Percentiles rank a stretch among this genome's conserved stretches.
phyloP scores from a whole-genome alignment of 2,329 filamentous ascomycete species.

The Gnomoniopsis smithogilvyi region DNA sequence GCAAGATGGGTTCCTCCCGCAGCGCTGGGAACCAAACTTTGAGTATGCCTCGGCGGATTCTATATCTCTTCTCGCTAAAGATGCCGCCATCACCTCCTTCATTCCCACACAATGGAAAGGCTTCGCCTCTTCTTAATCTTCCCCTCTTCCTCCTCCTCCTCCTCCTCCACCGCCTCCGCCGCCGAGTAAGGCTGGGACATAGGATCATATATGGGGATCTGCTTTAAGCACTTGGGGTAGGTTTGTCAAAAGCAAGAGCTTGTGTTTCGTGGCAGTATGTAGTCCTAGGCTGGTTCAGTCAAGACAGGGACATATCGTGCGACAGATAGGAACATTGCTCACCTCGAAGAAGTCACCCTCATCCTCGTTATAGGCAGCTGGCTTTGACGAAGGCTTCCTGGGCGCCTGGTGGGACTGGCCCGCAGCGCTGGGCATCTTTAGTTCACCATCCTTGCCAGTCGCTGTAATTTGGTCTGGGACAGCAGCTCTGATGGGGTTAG shows the following conservation, averaged over 20 bases:
- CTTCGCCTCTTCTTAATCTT: too few relatives aligned
- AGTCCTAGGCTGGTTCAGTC: not conserved
- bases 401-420: not conserved
- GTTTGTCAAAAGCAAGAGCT: not conserved
- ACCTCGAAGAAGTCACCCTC: constrained; percentile 30
- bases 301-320: constrained; percentile 8
- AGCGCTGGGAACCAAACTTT: too few relatives aligned
- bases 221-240: not conserved
- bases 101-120: too few relatives aligned
- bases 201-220: constrained; percentile 8
- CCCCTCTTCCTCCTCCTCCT: too few relatives aligned
- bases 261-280: not conserved
- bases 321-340: constrained; percentile 31
- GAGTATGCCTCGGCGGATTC: too few relatives aligned
- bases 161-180: too few relatives aligned
- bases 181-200: constrained; percentile 9
- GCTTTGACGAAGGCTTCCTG: not conserved
- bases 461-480: not conserved
- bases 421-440: not conserved
- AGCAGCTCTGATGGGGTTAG: too few relatives aligned
- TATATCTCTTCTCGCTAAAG: too few relatives aligned
- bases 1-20: too few relatives aligned
- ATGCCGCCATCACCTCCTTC: too few relatives aligned
- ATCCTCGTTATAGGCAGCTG: constrained; percentile 1
- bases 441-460: not conserved